phyloP scores from a whole-genome alignment of 2,329 filamentous ascomycete species.

The Apiospora phragmitis region DNA sequence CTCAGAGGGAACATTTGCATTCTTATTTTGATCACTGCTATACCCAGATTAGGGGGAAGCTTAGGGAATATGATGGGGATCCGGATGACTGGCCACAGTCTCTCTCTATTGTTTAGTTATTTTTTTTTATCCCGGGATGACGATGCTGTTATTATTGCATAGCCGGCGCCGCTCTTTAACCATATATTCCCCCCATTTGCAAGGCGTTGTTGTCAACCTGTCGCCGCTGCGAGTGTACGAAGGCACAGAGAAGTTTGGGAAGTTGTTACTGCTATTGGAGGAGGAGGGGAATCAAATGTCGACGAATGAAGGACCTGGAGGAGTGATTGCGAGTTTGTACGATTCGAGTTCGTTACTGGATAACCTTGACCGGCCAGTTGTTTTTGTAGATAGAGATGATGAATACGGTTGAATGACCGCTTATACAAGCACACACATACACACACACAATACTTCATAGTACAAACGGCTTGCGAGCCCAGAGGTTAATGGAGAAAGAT shows the following conservation, averaged over 20 bases:
- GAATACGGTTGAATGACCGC: constrained; percentile 6
- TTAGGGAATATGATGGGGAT: constrained; percentile 1
- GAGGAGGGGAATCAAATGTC: background rate
- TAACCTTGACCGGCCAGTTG: background rate
- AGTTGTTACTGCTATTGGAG: background rate
- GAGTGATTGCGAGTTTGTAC: background rate
- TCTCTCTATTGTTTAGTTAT: background rate
- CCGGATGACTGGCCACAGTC: background rate
- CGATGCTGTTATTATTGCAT: background rate
- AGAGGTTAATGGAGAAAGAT: background rate
- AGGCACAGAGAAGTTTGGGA: background rate
- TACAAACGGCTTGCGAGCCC: background rate
- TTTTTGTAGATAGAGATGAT: constrained; percentile 7
- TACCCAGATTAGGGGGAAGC: background rate
- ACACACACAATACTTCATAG: background rate
- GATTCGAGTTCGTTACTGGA: constrained; percentile 3
- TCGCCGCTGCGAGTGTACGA: background rate
- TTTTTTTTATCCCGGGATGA: constrained; percentile 6
- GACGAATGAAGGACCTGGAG: background rate
- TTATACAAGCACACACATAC: background rate
- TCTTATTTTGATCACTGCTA: constrained; percentile 4
- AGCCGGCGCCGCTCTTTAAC: constrained; percentile 7
- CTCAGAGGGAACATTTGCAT: background rate
- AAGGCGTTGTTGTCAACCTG: background rate
- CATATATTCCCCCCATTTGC: constrained; percentile 6